Base-by-base conservation (phyloP, 805 yeast genomes). In the Blastobotrys americana region DNA sequence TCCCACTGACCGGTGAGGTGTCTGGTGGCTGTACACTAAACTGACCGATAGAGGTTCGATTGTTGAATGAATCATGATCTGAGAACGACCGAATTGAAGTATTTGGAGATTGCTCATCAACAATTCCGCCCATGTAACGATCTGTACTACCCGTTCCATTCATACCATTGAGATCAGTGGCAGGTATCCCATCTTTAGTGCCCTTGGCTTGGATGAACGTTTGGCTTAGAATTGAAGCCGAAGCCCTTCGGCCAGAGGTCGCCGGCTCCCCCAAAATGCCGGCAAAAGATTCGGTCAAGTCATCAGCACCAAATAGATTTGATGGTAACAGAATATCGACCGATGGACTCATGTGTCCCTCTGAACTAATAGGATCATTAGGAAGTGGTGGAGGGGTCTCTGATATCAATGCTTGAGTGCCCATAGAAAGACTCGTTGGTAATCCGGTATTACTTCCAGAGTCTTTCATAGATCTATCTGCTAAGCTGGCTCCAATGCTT, bases 321-420 rank as follows among this genome's bases (percentile, higher is more conserved):
- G 70, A 56, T 2, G 72, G 73, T 15, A 68, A 47, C 8, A 66
- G 56, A 44, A 58, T 57, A 42, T 65, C 62, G 27, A 65, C 60
- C 16, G 65, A 54, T 5, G 67, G 69, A 18, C 63, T 67, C 33
- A 58, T 37, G 5, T 61, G 60, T 4, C 55, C 63, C 9, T 54
- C 63, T n/a, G 46, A 57, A 41, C 38, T 22, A 13, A 17, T 22
- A 22, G 27, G 10, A 3, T 25, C 37, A 3, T n/a, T 31, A 19
- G n/a, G 21, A 5, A 9, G 21, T 10, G 23, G 5, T 8, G 16
- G 13, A 16, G 47, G 15, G 13, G 37, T 17, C 19, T 18, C 21
- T 5, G 15, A 22, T n/a, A n/a, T n/a, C n/a, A n/a, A n/a, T n/a
- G n/a, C n/a, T n/a, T n/a, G n/a, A 8, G 39, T 18, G 22, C 10